Conservation (phyloP, 148 eudicot species). For the Vaccinium darrowii region DNA sequence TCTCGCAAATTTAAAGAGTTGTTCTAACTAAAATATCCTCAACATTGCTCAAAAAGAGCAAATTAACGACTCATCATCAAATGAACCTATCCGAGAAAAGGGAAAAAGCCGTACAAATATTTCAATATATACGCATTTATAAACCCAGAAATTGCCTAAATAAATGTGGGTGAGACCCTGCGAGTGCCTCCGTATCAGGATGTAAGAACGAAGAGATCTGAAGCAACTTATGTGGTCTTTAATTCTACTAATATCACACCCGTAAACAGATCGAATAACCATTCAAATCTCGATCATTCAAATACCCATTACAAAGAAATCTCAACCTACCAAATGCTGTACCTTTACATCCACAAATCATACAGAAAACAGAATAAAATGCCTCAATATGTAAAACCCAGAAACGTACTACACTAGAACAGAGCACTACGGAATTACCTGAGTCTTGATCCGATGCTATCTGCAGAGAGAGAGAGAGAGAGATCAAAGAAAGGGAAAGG, state of each 20-base stretch:
- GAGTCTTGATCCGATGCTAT: conserved; percentile 7
- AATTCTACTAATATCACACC: not conserved
- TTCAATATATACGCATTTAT: not conserved
- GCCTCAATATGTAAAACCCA: not conserved
- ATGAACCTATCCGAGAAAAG: not conserved
- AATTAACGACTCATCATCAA: not conserved
- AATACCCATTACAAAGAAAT: not conserved
- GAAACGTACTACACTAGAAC: not conserved
- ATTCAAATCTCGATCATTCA: not conserved
- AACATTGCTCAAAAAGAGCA: not conserved
- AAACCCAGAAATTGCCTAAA: not conserved
- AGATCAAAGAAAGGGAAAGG: not conserved
- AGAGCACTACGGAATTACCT: not conserved
- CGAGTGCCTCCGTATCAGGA: not conserved
- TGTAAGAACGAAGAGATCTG: not conserved
- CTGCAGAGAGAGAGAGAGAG: not conserved
- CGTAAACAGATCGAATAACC: not conserved
- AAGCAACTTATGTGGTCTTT: not conserved
- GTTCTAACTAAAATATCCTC: not conserved
- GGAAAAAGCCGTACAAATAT: not conserved
- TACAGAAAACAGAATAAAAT: not conserved
- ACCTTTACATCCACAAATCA: too few species aligned
- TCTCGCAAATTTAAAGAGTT: not conserved
- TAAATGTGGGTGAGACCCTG: too few species aligned
- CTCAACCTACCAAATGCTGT: not conserved